phyloP scores from a whole-genome alignment of 2,329 filamentous ascomycete genomes.

The Colletotrichum chrysophilum region DNA sequence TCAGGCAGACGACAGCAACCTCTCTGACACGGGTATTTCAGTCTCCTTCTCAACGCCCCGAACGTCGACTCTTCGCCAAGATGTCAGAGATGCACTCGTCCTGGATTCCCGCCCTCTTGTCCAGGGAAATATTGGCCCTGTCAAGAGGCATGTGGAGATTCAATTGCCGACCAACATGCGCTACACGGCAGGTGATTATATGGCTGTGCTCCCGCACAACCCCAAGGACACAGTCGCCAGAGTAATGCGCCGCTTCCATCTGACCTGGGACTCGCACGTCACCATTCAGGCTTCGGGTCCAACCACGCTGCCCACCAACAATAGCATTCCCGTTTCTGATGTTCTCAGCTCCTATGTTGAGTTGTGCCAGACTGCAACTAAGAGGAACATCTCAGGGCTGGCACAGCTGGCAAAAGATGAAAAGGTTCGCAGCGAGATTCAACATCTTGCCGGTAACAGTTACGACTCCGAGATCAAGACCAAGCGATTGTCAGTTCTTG shows the following conservation, averaged over 20 bases:
- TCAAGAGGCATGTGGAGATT: slow-evolving; percentile 72
- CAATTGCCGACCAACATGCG: slow-evolving; percentile 68
- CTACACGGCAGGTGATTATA: slow-evolving; percentile 78
- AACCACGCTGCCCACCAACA: slow-evolving; percentile 60
- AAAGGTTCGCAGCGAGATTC: slow-evolving; percentile 32
- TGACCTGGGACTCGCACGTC: slow-evolving; percentile 73
- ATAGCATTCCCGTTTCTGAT: slow-evolving; percentile 64
- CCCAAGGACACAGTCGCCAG: slow-evolving; percentile 64
- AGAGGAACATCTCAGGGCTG: slow-evolving; percentile 45
- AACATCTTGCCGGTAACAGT: slow-evolving; percentile 38
- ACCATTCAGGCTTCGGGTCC: slow-evolving; percentile 59
- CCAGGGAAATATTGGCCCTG: slow-evolving; percentile 45
- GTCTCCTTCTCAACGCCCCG: slow-evolving; percentile 60
- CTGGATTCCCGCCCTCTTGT: slow-evolving; percentile 56
- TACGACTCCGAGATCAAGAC: slow-evolving; percentile 44
- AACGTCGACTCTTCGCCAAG: slow-evolving; percentile 61
- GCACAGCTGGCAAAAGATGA: slow-evolving; percentile 37
- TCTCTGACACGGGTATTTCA: slow-evolving; percentile 36
- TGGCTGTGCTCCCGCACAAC: slow-evolving; percentile 76
- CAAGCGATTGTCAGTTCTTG: slow-evolving; percentile 61
- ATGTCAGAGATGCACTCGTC: slow-evolving; percentile 66
- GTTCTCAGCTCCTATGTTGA: slow-evolving; percentile 76
- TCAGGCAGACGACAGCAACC: slow-evolving; percentile 29
- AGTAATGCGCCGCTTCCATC: slow-evolving; percentile 68
- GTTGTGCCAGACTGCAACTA: slow-evolving; percentile 74